A percentile compares a stretch with the other conserved stretches of the same genome.
Conservation (phyloP, 2,329 filamentous ascomycete genomes). For the Chaetomium olivaceum region DNA sequence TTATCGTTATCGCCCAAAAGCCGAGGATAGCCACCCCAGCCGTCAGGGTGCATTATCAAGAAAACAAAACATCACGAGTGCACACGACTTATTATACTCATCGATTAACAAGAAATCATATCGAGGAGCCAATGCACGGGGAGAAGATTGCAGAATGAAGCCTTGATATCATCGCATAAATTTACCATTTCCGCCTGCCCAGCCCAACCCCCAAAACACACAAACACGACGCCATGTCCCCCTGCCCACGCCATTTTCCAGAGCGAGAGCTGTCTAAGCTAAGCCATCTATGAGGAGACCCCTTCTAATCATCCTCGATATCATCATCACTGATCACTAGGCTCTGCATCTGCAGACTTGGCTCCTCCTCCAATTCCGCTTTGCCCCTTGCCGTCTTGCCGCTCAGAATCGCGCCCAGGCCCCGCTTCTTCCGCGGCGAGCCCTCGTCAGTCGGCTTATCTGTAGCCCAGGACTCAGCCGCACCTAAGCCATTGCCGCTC, state of each 20-base stretch:
- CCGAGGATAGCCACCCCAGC: background rate
- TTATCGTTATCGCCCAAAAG: conserved; percentile 5
- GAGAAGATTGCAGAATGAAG: background rate
- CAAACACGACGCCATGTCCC: background rate
- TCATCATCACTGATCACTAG: conserved; percentile 79
- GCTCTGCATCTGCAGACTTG: conserved; percentile 58
- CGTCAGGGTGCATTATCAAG: conserved; percentile 9
- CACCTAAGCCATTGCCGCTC: conserved; percentile 30
- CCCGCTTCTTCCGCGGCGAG: conserved; percentile 49
- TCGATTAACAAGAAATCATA: background rate
- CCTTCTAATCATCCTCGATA: conserved; percentile 66
- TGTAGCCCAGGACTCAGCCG: conserved; percentile 59
- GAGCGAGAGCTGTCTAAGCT: conserved; percentile 4
- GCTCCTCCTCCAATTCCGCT: conserved; percentile 32
- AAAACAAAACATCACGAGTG: background rate
- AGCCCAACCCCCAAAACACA: background rate
- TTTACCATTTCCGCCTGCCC: background rate
- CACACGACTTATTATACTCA: background rate
- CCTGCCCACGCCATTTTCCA: background rate
- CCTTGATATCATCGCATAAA: background rate
- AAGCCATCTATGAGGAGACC: conserved; percentile 2
- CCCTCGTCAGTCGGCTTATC: conserved; percentile 59
- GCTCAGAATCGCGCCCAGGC: conserved; percentile 35
- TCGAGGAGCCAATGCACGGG: background rate
- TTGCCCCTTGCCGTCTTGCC: conserved; percentile 28